Base-by-base conservation (phyloP, 1,284 basidiomycete species). In the Ceratobasidium papillatum region DNA sequence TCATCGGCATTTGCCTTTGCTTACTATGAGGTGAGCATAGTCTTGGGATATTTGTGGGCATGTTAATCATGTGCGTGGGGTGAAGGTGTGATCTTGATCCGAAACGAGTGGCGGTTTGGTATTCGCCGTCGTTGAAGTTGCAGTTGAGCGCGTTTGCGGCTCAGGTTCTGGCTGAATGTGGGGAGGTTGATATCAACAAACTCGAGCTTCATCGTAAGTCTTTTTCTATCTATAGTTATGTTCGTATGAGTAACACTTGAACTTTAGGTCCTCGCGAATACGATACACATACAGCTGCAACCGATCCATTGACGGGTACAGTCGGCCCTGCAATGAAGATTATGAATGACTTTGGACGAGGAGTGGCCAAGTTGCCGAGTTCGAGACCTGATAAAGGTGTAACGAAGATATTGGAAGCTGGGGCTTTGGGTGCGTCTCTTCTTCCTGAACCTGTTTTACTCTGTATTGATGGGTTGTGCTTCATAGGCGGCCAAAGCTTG, bases 1-100 rank as follows among this genome's bases (percentile, higher is more conserved):
- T 79, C 88, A 90, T 79, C 81, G 81, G 30, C 88, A 90, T 80
- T 80, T 91, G 27, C 89, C 89, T 0, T 78, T 90, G 62, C 80
- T 87, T 19, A 88, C 87, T 77, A 90, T 91, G 89, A 80, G 83
- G 82, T 84, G 71, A 22, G 78, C 45, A 49, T 49, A 22, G 19
- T 19, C 36, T 45, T n/a, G 5, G n/a, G 62, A 17, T 54, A 72
- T 51, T 19, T 52, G 22, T 45, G 5, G 4, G 4, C 38, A 45
- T 45, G 45, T 64, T 3, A 45, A 14, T 41, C 22, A 32, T 25
- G 11, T 5, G n/a, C n/a, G 36, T 41, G 9, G 17, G 11, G 25
- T 22, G 19, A 63, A 83, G 87, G 76, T 90, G 89, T 76, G 87
- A 89, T 77, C 77, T 90, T 63, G 86, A 87, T 71, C 84, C 86